phyloP scores from a whole-genome alignment of 2,329 filamentous ascomycete genomes.

The Metarhizium album region DNA sequence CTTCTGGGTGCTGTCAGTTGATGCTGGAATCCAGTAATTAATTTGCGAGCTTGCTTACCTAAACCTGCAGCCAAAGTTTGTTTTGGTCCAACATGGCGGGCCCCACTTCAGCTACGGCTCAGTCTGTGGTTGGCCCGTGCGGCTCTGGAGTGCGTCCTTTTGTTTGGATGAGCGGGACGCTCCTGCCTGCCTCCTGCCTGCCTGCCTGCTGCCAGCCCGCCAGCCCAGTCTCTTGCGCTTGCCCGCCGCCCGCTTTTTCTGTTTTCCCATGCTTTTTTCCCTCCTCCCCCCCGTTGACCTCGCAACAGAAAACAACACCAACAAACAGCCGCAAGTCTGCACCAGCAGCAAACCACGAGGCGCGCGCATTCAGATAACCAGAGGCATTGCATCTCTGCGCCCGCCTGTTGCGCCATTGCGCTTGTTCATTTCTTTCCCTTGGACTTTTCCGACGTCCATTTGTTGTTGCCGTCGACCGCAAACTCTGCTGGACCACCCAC shows the following conservation, averaged over 20 bases:
- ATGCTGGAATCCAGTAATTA: slow-evolving; percentile 16
- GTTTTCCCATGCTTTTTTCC: slow-evolving; percentile 14
- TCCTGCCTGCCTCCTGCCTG: neutral
- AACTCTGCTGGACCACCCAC: slow-evolving; percentile 3
- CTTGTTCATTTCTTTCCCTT: slow-evolving; percentile 4
- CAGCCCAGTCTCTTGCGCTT: slow-evolving; percentile 2
- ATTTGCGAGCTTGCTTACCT: slow-evolving; percentile 15
- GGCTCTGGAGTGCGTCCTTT: neutral
- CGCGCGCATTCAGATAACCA: slow-evolving; percentile 13
- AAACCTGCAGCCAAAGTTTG: slow-evolving; percentile 9
- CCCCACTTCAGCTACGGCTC: slow-evolving; percentile 1
- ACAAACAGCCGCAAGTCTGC: slow-evolving; percentile 21
- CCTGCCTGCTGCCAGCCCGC: neutral
- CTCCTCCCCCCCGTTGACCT: slow-evolving; percentile 30
- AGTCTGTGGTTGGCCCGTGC: slow-evolving; percentile 1
- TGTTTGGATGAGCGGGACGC: slow-evolving; percentile 1
- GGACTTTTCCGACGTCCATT: slow-evolving; percentile 3
- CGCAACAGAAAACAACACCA: slow-evolving; percentile 34
- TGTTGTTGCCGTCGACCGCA: slow-evolving; percentile 5
- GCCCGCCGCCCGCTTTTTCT: slow-evolving; percentile 8
- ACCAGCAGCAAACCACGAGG: slow-evolving; percentile 16
- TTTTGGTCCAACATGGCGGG: slow-evolving; percentile 3
- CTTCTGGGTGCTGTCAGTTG: too few relatives aligned
- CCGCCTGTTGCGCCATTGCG: slow-evolving; percentile 6
- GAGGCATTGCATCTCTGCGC: slow-evolving; percentile 3